phyloP scores from a whole-genome alignment of 441 rosid genomes.

The Gossypium trilobum region DNA sequence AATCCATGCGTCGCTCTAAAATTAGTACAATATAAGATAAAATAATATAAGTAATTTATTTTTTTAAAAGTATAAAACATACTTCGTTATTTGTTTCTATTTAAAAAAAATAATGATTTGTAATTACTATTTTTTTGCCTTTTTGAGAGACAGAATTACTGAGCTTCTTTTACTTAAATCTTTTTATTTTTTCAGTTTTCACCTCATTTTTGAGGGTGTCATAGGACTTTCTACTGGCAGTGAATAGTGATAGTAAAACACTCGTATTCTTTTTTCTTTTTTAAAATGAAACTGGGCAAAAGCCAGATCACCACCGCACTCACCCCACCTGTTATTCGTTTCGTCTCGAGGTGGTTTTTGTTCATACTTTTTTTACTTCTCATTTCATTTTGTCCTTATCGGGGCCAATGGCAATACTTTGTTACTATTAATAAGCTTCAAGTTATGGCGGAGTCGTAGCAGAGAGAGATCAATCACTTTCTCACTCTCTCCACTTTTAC shows the following conservation, averaged over 20 bases:
- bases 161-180: too few relatives aligned
- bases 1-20: too few relatives aligned
- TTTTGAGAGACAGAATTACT: too few relatives aligned
- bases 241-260: background rate
- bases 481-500: background rate
- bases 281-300: background rate
- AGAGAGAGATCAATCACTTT: background rate
- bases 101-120: too few relatives aligned
- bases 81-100: too few relatives aligned
- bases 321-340: background rate
- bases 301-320: background rate
- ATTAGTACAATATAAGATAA: too few relatives aligned
- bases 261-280: background rate
- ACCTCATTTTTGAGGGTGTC: too few relatives aligned
- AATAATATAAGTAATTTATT: too few relatives aligned
- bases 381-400: conserved; percentile 1
- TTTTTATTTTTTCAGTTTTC: too few relatives aligned
- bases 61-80: too few relatives aligned
- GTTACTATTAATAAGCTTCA: background rate
- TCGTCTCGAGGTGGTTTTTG: background rate
- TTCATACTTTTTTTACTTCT: background rate
- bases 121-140: too few relatives aligned
- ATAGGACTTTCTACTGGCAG: background rate
- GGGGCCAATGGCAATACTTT: background rate
- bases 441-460: conserved; percentile 7